Evolutionary conservation across 1,139 yeast genomes (phyloP).

Genomic region (Taiozyma sp.): DNA sequence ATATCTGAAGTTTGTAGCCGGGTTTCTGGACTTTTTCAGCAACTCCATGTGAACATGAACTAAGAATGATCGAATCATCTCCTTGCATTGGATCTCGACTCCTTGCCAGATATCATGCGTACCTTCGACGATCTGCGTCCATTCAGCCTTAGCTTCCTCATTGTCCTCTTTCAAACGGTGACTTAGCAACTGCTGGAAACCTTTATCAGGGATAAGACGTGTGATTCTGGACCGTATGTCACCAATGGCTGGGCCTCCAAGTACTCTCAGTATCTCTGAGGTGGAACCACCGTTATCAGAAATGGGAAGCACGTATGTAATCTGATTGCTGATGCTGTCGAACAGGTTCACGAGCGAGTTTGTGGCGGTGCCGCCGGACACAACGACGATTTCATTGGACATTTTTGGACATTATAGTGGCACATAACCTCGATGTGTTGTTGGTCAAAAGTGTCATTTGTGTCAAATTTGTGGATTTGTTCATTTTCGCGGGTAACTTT

Average conservation of each 20-base stretch:
- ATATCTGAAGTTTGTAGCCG: slow-evolving; percentile 56
- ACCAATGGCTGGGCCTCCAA: slow-evolving; percentile 96
- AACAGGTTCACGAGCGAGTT: slow-evolving; percentile 59
- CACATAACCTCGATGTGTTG: not conserved
- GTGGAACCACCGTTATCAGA: slow-evolving; percentile 96
- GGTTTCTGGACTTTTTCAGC: slow-evolving; percentile 59
- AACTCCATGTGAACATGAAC: slow-evolving; percentile 78
- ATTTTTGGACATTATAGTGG: not conserved
- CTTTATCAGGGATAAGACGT: slow-evolving; percentile 52
- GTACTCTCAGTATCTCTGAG: slow-evolving; percentile 79
- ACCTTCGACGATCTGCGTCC: slow-evolving; percentile 81
- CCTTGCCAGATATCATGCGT: slow-evolving; percentile 64
- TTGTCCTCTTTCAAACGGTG: slow-evolving; percentile 56
- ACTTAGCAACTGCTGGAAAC: slow-evolving; percentile 47
- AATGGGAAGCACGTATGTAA: slow-evolving; percentile 74
- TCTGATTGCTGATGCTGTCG: slow-evolving; percentile 34
- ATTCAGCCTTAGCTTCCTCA: slow-evolving; percentile 56
- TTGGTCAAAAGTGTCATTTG: slow-evolving; percentile 26
- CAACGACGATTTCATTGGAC: slow-evolving; percentile 32
- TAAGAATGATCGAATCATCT: slow-evolving; percentile 71
- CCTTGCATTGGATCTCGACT: slow-evolving; percentile 60
- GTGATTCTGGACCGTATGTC: slow-evolving; percentile 83
- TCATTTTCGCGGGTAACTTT: not conserved
- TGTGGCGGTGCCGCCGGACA: slow-evolving; percentile 78
- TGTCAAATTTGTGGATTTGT: not conserved